Percentiles rank a stretch among this genome's conserved stretches.
These are phyloP conservation scores for Monosporascus sp. DNA, from an alignment of 2,329 filamentous ascomycete genomes.

Conservation along the genomic window DNA sequence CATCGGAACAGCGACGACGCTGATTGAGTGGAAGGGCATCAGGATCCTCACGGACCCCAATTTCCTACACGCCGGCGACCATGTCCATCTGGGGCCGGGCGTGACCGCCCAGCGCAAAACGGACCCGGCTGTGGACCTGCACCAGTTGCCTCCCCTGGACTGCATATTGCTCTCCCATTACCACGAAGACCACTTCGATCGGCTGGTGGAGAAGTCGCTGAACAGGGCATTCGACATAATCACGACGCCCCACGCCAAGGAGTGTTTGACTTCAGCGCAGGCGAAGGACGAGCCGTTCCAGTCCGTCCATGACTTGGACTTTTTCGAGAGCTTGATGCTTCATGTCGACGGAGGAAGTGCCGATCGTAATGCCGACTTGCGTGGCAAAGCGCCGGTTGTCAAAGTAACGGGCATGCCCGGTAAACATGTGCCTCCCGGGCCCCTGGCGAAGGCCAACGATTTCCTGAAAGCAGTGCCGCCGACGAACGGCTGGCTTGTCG, in stretches of 20 bases:
- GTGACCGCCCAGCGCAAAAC: slow-evolving; percentile 50
- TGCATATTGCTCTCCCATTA: slow-evolving; percentile 59
- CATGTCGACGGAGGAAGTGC: slow-evolving; percentile 16
- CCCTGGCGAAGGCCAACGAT: slow-evolving; percentile 33
- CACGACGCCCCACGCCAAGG: slow-evolving; percentile 56
- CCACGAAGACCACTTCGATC: slow-evolving; percentile 47
- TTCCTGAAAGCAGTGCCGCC: slow-evolving; percentile 47
- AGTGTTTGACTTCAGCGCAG: slow-evolving; percentile 37
- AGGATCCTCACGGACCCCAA: slow-evolving; percentile 56
- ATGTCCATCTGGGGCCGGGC: slow-evolving; percentile 61
- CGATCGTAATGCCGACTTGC: slow-evolving; percentile 7
- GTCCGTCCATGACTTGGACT: slow-evolving; percentile 48
- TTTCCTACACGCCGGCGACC: slow-evolving; percentile 60
- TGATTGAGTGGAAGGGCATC: slow-evolving; percentile 48
- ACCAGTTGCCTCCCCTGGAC: slow-evolving; percentile 55
- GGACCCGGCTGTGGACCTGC: slow-evolving; percentile 55
- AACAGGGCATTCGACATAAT: slow-evolving; percentile 54
- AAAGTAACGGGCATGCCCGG: slow-evolving; percentile 60
- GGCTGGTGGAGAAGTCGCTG: slow-evolving; percentile 31
- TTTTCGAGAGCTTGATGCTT: slow-evolving; percentile 47
- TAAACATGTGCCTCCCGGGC: slow-evolving; percentile 50
- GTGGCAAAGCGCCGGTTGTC: slow-evolving; percentile 39
- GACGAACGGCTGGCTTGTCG: slow-evolving; percentile 63
- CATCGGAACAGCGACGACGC: slow-evolving; percentile 51
- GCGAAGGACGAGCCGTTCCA: slow-evolving; percentile 45